Conservation (phyloP, 2,329 filamentous ascomycete genomes). For the Colletotrichum sp. region DNA sequence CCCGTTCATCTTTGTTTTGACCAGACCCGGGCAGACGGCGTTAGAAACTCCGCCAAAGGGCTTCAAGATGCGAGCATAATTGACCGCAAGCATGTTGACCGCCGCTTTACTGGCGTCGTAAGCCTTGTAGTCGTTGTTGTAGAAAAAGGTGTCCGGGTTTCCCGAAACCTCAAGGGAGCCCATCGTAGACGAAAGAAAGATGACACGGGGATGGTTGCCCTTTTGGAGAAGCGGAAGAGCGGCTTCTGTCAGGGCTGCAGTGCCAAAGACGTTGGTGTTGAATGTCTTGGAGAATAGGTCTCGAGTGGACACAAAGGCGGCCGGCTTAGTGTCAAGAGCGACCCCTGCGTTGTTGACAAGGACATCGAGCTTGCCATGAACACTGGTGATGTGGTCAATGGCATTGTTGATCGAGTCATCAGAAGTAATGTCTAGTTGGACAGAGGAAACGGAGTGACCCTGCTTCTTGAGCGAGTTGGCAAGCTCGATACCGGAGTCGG, state of each 20-base stretch:
- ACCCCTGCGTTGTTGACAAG: constrained; percentile 41
- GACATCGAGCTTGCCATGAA: constrained; percentile 35
- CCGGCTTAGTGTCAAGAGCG: constrained; percentile 27
- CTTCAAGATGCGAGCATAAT: constrained; percentile 35
- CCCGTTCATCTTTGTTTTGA: constrained; percentile 32
- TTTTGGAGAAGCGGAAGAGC: constrained; percentile 33
- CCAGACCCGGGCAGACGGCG: constrained; percentile 40
- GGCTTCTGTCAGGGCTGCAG: constrained; percentile 30
- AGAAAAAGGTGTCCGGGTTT: constrained; percentile 30
- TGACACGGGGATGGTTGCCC: constrained; percentile 30
- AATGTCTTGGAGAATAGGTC: constrained; percentile 42
- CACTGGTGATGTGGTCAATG: constrained; percentile 22
- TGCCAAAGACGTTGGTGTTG: constrained; percentile 40
- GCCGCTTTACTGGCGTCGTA: constrained; percentile 49
- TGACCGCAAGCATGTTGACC: constrained; percentile 42
- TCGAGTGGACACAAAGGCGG: constrained; percentile 24
- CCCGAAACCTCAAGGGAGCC: constrained; percentile 34
- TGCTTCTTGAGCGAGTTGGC: constrained; percentile 26
- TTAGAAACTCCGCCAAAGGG: constrained; percentile 37
- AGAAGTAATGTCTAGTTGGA: constrained; percentile 31
- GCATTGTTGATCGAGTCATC: constrained; percentile 31
- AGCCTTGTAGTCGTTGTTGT: constrained; percentile 31
- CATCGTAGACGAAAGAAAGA: constrained; percentile 42
- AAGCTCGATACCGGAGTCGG: constrained; percentile 26
- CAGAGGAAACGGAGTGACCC: constrained; percentile 27